Evolutionary conservation across 495 filamentous ascomycete genomes (phyloP), one percentile per base, ranked within the genome.

Genomic region (Lasiosphaeris hirsuta): DNA sequence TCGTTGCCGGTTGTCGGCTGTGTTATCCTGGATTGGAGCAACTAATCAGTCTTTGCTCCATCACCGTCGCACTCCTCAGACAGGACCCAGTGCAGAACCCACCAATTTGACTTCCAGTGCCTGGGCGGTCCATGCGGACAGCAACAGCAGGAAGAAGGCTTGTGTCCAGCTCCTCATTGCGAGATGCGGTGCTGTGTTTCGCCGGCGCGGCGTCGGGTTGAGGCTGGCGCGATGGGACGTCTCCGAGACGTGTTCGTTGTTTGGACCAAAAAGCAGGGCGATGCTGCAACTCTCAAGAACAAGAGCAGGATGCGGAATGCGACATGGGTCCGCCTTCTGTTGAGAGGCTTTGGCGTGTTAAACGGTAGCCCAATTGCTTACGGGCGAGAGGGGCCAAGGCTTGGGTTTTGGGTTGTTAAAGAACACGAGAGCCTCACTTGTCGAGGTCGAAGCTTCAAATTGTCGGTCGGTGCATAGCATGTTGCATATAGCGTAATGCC

Each of bases 1-100:
- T 86, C 88, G 82, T 74, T 96, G 90, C 62, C 83, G 75, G 71
- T 90, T 87, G 33, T 86, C 80, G 38, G 89, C 83, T 62, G 86
- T 84, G 68, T 94, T 79, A 70, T 88, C 84, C 87, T 92, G 66
- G 19, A 23, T 35, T 54, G 43, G 44, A 13, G 10, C 14, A 45
- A 15, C 34, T 19, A 37, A 44, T 57, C 35, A 53, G 57, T 19
- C 34, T 48, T 36, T 40, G 57, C 35, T 39, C 35, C 17, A 23
- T 8, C 11, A 7, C 39, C 41, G 23, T 30, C 23, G 23, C 23
- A 30, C 23, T 30, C 23, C 23, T 30, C 23, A 30, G 23, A 30
- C 23, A 30, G 23, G 23, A 5, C 23, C 23, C 23, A 30, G 23
- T 8, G 6, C 8, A 13, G 10, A 15, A 41, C 49, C 60, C 62